Base-by-base conservation (phyloP, 805 yeast genomes). In the Saccharomycopsis sp. region DNA sequence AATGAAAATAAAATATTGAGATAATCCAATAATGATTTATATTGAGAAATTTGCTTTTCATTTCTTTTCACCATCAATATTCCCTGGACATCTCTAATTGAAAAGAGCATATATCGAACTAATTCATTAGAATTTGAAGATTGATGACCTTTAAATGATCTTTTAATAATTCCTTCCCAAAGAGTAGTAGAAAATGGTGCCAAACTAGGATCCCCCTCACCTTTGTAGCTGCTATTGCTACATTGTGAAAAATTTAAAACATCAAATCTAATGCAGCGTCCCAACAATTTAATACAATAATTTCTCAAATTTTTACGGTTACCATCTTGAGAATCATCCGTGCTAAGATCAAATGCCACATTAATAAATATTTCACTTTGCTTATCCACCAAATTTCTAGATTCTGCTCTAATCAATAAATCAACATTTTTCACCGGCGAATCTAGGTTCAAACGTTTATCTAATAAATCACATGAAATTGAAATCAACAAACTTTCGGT, bases 381-480 rank as follows among this genome's bases (percentile, higher is more conserved):
- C 28, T 65, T 64, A 48, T 75, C 79, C 3, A 76, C 59, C 3
- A 73, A 58, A 0, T 68, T 64, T 50, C 84, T 59, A 3, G 72
- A 64, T 44, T 75, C 81, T n/a, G 71, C 60, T 44, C 64, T 62
- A 22, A 62, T 63, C 19, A 72, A 54, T 8, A 74, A 47, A 27
- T 65, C 67, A 5, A 64, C 58, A n/a, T n/a, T n/a, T n/a, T n/a
- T n/a, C n/a, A n/a, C n/a, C n/a, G n/a, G n/a, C 5, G 35, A 31
- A 32, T 51, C 52, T 29, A 37, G 47, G 26, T 34, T 44, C 26
- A 49, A 45, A 43, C 40, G 54, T 51, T 43, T 40, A 22, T 44
- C 32, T n/a, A 42, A 31, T 35, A 40, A 35, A 11, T 35, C 52
- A 40, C 44, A 50, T 9, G 44, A 44, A 17, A 19, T 41, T 17